Percentiles rank a stretch among this genome's conserved stretches.
Conservation (phyloP, 306 rosid genomes). For the peach (Prunus persica) region DNA sequence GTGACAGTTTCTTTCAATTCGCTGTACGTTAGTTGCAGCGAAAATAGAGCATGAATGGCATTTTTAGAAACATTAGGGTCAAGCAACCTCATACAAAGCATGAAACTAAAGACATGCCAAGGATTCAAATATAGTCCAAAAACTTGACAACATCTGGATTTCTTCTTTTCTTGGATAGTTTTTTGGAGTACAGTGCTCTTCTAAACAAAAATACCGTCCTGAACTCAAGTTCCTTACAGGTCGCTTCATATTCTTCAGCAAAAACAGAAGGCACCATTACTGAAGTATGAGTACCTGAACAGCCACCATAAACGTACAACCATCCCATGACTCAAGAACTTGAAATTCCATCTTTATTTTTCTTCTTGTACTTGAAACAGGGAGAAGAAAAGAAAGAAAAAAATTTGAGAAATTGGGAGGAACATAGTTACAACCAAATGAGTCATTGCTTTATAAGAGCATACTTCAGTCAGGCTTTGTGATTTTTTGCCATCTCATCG, state of each 20-base stretch:
- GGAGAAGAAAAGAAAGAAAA: conserved; percentile 10
- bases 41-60: not conserved
- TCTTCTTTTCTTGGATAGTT: not conserved
- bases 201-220: not conserved
- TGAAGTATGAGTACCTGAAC: conserved; percentile 16
- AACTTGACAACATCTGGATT: not conserved
- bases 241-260: conserved; percentile 19
- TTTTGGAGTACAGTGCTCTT: conserved; percentile 22
- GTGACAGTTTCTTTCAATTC: not conserved
- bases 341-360: conserved; percentile 33
- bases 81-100: not conserved
- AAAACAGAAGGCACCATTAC: conserved; percentile 18
- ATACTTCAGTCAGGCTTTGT: conserved; percentile 55
- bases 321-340: conserved; percentile 21
- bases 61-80: not conserved
- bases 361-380: conserved; percentile 27
- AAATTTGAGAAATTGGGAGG: conserved; percentile 15
- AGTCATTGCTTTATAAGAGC: conserved; percentile 28
- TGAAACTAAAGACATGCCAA: not conserved
- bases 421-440: conserved; percentile 33
- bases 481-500: conserved; percentile 83
- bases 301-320: conserved; percentile 20
- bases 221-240: conserved; percentile 26
- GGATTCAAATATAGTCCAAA: not conserved
- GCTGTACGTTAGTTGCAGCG: not conserved